Evolutionary conservation across 305 asterid species (phyloP).

Genomic region (Solanum hybrid): DNA sequence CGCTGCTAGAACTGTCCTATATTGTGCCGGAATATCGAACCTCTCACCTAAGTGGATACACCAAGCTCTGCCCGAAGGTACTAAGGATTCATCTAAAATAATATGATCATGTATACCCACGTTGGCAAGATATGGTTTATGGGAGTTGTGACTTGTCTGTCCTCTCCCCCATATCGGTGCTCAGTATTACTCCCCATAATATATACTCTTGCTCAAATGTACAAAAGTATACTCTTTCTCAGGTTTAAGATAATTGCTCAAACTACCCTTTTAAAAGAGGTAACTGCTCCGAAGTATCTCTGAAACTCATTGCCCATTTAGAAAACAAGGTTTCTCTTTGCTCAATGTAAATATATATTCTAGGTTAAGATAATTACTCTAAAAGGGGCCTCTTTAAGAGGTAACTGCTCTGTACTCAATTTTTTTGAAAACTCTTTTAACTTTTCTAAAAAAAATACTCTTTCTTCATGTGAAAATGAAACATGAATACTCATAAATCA

Average conservation of each 20-base stretch:
- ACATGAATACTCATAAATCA: not conserved
- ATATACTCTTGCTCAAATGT: not conserved
- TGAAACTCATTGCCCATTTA: too few species aligned
- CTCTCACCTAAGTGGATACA: not conserved
- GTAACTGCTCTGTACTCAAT: not conserved
- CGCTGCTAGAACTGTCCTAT: not conserved
- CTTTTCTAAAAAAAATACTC: not conserved
- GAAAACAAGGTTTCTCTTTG: too few species aligned
- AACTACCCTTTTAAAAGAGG: not conserved
- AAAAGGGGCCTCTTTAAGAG: not conserved
- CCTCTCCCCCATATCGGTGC: not conserved
- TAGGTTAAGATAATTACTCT: not conserved
- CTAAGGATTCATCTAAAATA: not conserved
- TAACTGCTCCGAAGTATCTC: not conserved
- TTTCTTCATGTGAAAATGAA: not conserved
- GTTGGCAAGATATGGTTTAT: not conserved
- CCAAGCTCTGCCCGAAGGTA: not conserved
- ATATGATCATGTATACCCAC: not conserved
- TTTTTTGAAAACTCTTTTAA: not conserved
- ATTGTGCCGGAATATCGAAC: not conserved
- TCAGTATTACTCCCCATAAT: not conserved
- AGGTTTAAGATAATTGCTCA: not conserved
- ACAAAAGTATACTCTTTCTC: not conserved
- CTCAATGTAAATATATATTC: not conserved
- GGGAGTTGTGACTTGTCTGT: not conserved